Evolutionary conservation across 176 grass and related monocot genomes (phyloP).

Genomic region (Saccharum spontaneum): DNA sequence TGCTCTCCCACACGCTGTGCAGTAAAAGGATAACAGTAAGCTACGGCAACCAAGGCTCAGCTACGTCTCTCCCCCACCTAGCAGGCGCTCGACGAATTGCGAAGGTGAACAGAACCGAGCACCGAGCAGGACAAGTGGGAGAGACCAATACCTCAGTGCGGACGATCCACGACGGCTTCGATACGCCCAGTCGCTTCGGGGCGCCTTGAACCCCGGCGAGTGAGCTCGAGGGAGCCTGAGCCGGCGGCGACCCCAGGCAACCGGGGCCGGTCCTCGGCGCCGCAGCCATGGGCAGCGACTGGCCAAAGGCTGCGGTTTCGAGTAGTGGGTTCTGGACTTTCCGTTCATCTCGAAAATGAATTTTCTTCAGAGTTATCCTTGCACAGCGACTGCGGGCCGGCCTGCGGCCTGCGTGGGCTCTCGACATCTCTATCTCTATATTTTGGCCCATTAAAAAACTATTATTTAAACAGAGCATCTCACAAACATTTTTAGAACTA

Average conservation of each 20-base stretch:
- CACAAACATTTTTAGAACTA: no score
- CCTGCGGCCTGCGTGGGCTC: not conserved
- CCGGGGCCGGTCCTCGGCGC: conserved; percentile 33
- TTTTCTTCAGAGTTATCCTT: conserved; percentile 28
- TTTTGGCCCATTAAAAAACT: no score
- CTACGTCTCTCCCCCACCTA: not conserved
- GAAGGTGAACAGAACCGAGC: not conserved
- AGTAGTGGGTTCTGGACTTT: not conserved
- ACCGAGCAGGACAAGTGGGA: not conserved
- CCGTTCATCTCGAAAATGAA: not conserved
- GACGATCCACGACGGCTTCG: conserved; percentile 66
- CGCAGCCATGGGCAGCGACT: not conserved
- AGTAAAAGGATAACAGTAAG: not conserved
- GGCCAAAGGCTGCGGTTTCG: not conserved
- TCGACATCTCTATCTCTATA: no score
- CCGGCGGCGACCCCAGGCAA: not conserved
- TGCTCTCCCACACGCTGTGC: not conserved
- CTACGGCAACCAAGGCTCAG: not conserved
- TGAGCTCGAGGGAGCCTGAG: conserved; percentile 7
- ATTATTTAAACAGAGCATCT: no score
- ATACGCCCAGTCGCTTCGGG: conserved; percentile 1
- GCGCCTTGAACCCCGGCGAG: conserved; percentile 28
- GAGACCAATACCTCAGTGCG: conserved; percentile 55
- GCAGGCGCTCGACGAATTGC: conserved; percentile 21
- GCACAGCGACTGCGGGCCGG: not conserved